phyloP scores from a whole-genome alignment of 2,329 filamentous ascomycete species.

The Coniochaeta ligniaria region DNA sequence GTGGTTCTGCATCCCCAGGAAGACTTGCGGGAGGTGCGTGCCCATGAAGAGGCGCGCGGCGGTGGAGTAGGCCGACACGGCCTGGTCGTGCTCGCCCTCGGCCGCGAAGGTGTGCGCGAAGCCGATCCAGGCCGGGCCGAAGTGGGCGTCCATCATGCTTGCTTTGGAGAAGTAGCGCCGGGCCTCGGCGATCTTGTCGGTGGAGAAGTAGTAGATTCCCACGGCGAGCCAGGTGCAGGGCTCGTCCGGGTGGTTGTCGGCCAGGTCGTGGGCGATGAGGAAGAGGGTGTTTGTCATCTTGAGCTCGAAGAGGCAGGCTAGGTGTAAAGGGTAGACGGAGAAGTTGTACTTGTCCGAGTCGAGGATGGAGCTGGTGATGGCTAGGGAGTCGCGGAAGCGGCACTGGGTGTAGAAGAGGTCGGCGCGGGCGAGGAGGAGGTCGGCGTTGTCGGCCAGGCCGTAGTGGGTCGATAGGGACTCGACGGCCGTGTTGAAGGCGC shows the following conservation, averaged over 20 bases:
- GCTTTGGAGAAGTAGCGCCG: slow-evolving; percentile 95
- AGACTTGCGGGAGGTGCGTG: slow-evolving; percentile 90
- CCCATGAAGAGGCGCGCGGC: slow-evolving; percentile 93
- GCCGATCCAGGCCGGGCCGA: slow-evolving; percentile 95
- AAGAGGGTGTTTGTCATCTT: slow-evolving; percentile 83
- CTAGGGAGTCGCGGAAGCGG: slow-evolving; percentile 79
- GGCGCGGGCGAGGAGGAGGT: slow-evolving; percentile 82
- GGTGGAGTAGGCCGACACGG: slow-evolving; percentile 94
- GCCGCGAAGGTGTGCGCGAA: slow-evolving; percentile 98
- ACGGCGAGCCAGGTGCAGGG: slow-evolving; percentile 91
- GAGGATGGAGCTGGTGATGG: slow-evolving; percentile 77
- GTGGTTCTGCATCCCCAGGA: slow-evolving; percentile 97
- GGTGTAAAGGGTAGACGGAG: slow-evolving; percentile 78
- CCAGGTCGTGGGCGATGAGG: slow-evolving; percentile 84
- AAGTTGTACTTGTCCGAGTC: slow-evolving; percentile 85
- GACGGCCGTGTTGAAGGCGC: slow-evolving; percentile 74
- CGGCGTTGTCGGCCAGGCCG: slow-evolving; percentile 75
- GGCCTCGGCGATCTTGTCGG: slow-evolving; percentile 84
- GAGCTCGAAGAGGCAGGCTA: slow-evolving; percentile 86
- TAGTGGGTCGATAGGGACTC: slow-evolving; percentile 94
- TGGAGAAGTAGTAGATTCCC: slow-evolving; percentile 88
- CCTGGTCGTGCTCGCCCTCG: slow-evolving; percentile 96
- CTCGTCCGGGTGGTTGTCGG: slow-evolving; percentile 85
- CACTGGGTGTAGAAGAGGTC: slow-evolving; percentile 93
- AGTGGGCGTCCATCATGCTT: slow-evolving; percentile 95